Evolutionary conservation across 2,329 filamentous ascomycete species (phyloP).

Genomic region (Pseudocercospora cruenta): DNA sequence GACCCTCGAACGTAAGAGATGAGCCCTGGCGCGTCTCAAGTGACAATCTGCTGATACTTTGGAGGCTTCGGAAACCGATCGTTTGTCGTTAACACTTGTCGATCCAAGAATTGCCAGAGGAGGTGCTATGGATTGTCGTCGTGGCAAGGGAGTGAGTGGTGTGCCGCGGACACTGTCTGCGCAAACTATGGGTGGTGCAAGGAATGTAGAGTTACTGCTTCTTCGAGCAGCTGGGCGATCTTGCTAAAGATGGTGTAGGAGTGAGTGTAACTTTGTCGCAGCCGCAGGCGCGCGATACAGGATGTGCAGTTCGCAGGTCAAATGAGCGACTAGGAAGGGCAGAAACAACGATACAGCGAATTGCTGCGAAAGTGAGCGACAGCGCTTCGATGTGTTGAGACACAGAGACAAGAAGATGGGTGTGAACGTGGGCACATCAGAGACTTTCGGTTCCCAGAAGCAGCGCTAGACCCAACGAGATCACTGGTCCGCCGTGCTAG

Average conservation of each 20-base stretch:
- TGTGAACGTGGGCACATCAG: slow-evolving; percentile 4
- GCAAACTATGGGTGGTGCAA: slow-evolving; percentile 5
- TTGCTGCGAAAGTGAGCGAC: neutral
- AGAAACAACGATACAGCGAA: slow-evolving; percentile 1
- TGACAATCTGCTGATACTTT: neutral
- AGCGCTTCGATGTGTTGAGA: slow-evolving; percentile 8
- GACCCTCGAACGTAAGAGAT: slow-evolving; percentile 1
- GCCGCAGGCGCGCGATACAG: slow-evolving; percentile 9
- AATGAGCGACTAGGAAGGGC: slow-evolving; percentile 8
- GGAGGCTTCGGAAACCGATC: neutral
- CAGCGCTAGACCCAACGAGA: neutral
- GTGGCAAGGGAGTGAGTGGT: slow-evolving; percentile 13
- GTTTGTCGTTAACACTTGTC: neutral
- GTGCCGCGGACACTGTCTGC: slow-evolving; percentile 6
- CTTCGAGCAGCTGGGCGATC: neutral
- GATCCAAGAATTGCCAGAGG: neutral
- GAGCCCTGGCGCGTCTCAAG: slow-evolving; percentile 2
- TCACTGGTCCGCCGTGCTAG: neutral
- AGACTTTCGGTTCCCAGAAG: neutral
- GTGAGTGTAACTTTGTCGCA: slow-evolving; percentile 6
- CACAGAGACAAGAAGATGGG: neutral
- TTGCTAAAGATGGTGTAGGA: neutral
- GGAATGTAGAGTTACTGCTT: slow-evolving; percentile 5
- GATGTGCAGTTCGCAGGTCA: slow-evolving; percentile 8
- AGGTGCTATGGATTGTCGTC: neutral